phyloP scores from a whole-genome alignment of 352 stramenopile species.

The Pythium utonaiense region DNA sequence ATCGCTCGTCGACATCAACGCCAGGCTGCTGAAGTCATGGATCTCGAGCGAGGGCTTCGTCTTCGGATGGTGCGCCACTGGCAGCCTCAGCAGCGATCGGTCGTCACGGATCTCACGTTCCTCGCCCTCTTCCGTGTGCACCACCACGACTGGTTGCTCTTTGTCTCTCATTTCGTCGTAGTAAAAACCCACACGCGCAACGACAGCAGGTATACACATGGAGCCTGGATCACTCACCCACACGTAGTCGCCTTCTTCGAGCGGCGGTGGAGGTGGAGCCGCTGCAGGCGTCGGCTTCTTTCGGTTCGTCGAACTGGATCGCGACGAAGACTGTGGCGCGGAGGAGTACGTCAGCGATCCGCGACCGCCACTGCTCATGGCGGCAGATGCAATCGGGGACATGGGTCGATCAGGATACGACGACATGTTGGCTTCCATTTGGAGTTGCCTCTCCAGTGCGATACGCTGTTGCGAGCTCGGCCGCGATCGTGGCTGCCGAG shows the following conservation, averaged over 20 bases:
- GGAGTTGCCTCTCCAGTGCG: neutral
- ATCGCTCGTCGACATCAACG: conserved; percentile 59
- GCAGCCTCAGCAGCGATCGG: conserved; percentile 53
- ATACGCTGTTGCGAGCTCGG: conserved; percentile 14
- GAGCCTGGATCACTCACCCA: conserved; percentile 56
- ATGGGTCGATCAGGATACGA: conserved; percentile 10
- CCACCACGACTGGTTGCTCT: conserved; percentile 66
- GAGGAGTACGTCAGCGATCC: conserved; percentile 4
- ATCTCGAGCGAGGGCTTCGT: conserved; percentile 47
- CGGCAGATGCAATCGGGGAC: conserved; percentile 4
- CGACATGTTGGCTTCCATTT: conserved; percentile 4
- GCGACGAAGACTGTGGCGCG: conserved; percentile 1
- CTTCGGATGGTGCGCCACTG: conserved; percentile 60
- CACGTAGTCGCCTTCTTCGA: conserved; percentile 68
- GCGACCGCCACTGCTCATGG: conserved; percentile 1
- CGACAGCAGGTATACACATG: conserved; percentile 50
- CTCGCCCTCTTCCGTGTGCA: conserved; percentile 82
- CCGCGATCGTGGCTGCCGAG: conserved; percentile 7
- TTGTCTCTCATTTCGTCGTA: conserved; percentile 56
- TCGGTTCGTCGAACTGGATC: neutral
- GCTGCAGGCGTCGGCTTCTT: neutral
- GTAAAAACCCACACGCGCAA: conserved; percentile 59
- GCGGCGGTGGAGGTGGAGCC: conserved; percentile 7
- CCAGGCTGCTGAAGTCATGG: conserved; percentile 64
- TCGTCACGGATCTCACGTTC: conserved; percentile 66